A percentile compares a stretch with the other conserved stretches of the same genome.
These are phyloP conservation scores for Chrysanthemum seticuspe DNA, from an alignment of 129 eudicot genomes.

Conservation along the genomic window DNA sequence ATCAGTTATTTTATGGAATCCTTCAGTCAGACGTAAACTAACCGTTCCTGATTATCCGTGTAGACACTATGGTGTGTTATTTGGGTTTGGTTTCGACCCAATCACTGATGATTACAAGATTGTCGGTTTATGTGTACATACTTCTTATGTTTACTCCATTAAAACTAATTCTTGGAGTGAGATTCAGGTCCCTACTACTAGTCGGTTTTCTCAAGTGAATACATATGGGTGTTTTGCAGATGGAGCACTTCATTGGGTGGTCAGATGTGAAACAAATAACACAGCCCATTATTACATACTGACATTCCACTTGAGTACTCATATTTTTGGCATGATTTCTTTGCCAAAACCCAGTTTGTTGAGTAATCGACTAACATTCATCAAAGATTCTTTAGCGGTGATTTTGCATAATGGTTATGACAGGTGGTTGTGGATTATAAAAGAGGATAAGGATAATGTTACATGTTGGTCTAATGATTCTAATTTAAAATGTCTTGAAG, in stretches of 20 bases:
- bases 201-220: not conserved
- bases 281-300: not conserved
- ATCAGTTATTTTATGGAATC: conserved; percentile 6
- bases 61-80: not conserved
- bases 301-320: not conserved
- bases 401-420: not conserved
- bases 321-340: not conserved
- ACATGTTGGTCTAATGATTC: not conserved
- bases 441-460: not conserved
- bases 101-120: not conserved
- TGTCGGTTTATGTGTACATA: not conserved
- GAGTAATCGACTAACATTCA: not conserved
- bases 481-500: not conserved
- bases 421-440: not conserved
- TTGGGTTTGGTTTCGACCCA: not conserved
- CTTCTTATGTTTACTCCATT: not conserved
- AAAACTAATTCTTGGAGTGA: not conserved
- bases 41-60: no score
- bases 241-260: conserved; percentile 2
- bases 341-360: not conserved
- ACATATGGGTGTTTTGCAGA: not conserved
- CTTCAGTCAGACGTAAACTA: conserved; percentile 1
- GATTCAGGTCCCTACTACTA: no score
- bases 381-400: not conserved
- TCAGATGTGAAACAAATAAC: not conserved